These are phyloP conservation scores for Nepenthes mirabilis DNA, from an alignment of 148 eudicot species.

Conservation along the genomic window DNA sequence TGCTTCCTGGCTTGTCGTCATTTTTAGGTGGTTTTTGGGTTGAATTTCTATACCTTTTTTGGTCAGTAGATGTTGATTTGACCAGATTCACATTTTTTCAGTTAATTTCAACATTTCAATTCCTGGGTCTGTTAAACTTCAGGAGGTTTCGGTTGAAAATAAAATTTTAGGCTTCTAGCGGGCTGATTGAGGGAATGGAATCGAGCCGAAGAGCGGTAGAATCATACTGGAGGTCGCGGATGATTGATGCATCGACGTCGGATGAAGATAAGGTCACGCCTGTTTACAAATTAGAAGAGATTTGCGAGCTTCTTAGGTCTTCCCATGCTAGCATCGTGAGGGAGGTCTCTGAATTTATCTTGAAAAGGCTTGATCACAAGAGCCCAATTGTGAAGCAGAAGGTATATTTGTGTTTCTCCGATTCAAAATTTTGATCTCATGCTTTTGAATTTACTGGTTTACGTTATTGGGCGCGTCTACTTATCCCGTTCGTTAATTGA, in stretches of 20 bases:
- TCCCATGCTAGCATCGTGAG: conserved; percentile 59
- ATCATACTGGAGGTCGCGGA: conserved; percentile 84
- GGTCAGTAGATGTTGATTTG: no score
- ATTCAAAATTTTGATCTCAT: not conserved
- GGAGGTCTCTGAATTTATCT: conserved; percentile 65
- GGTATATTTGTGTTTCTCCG: conserved; percentile 18
- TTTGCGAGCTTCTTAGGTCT: conserved; percentile 74
- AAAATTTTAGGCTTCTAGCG: not conserved
- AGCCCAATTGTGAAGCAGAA: conserved; percentile 87
- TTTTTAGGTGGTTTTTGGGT: no score
- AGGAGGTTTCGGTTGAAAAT: no score
- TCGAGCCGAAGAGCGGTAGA: conserved; percentile 96
- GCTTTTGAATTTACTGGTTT: not conserved
- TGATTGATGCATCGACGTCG: conserved; percentile 83
- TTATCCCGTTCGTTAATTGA: no score
- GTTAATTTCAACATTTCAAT: no score
- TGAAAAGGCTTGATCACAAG: conserved; percentile 80
- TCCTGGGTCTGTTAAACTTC: no score
- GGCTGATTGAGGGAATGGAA: conserved; percentile 36
- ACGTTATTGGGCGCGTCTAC: not conserved
- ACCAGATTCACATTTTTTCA: no score
- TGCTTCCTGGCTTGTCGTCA: no score
- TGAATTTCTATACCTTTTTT: no score
- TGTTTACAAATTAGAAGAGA: conserved; percentile 85
- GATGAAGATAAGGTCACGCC: conserved; percentile 94